Base-by-base conservation (phyloP, 768 basidiomycete species). In the Clavaria fumosa region DNA sequence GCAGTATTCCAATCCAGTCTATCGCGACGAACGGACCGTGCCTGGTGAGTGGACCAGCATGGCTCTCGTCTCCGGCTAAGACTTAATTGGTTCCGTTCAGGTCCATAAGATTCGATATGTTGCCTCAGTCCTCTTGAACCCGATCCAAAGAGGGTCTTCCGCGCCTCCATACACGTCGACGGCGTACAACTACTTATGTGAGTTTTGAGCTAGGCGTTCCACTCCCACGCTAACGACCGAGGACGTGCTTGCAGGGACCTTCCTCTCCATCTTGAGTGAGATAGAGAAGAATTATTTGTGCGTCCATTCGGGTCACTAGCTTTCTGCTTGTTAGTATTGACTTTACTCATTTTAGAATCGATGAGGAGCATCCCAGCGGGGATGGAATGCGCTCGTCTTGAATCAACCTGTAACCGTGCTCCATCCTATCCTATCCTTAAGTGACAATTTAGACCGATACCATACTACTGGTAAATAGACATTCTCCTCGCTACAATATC, bases 21-120 rank as follows among this genome's bases (percentile, higher is more conserved):
- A 89, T 91, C 48, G 88, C 86, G 23, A 82, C 78, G 34, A 89
- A 83, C 50, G 83, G 83, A 3, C 82, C 82, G 4, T 83, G 80
- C 39, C 59, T 85, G 62, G 81, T 62, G 27, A 47, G 56, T 41
- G 10, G 69, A 41, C 35, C 23, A n/a, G 3, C 15, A 14, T 21
- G 35, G 9, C 7, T 20, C 18, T 34, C 26, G 7, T 20, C 11
- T 15, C 12, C 15, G 7, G 9, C 18, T 20, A 37, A 22, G 5
- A 30, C 22, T 41, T 7, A 9, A 14, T 9, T 28, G 26, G 9
- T 28, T 31, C n/a, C 35, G 14, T 45, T 51, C 44, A 80, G 76
- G 84, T 91, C 11, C 78, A 84, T 53, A 91, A 91, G 67, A 86
- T 91, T 44, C 77, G 89, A 41, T 91, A 88, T 53, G 85, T 91